Evolutionary conservation across 1,284 basidiomycete genomes (phyloP), one percentile per base, ranked within the genome.

Genomic region (Athelia sp.): DNA sequence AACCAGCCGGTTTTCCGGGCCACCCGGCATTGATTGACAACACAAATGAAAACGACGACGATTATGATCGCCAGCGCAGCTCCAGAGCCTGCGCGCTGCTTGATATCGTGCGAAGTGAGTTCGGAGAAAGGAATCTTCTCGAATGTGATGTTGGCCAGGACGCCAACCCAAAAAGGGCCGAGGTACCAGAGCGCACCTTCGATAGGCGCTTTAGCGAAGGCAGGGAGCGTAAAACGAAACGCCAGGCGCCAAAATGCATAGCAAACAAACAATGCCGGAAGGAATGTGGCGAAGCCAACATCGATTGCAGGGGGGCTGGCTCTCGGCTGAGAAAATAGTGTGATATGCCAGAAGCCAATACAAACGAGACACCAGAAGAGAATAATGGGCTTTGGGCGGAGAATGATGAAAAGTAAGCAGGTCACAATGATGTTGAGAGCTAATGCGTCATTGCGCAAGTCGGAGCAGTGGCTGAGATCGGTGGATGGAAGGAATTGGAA

Each of bases 291-390:
- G 56, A 93, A 90, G 2, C 81, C 87, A 9, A 70, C 70, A 48
- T 86, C 81, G 47, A 93, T 67, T 17, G 74, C 70, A 21, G 87
- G 90, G 8, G 88, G 90, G 21, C 76, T 78, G 2, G 72, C 73
- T 24, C 76, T 78, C 1, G 90, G 88, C 60, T 93, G 87, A 1
- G 87, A 89, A 56, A 90, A 90, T 22, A 94, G 74, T 1, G 79
- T 74, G 51, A 93, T 74, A 58, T 95, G 91, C 92, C 92, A 94
- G 63, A 82, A 94, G 0, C 92, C 92, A 43, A 93, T 83, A 68
- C 84, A 90, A 2, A 92, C 80, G 15, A 94, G 70, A 52, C 77
- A 84, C 87, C 86, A 90, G 67, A 78, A 91, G 3, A 81, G 69
- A 23, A 90, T 73, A 54, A 91, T 77, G 2, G 84, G 74, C 59